A percentile compares a stretch with the other conserved stretches of the same genome.
phyloP scores from a whole-genome alignment of 164 flowering plant species.

The Macadamia tetraphylla region DNA sequence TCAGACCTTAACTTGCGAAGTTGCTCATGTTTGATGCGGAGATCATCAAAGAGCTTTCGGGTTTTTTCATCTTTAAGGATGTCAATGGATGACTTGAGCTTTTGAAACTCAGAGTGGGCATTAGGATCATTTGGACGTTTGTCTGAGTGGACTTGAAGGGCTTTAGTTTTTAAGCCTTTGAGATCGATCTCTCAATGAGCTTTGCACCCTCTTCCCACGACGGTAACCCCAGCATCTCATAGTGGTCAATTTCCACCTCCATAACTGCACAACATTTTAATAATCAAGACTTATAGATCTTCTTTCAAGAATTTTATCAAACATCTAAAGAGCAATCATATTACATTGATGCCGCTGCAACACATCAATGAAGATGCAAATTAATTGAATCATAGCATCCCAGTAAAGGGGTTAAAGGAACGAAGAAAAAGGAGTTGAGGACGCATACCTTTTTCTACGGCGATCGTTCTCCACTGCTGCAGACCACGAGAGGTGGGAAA shows the following conservation, averaged over 20 bases:
- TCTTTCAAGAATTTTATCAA: no score
- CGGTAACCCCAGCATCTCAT: slow-evolving; percentile 61
- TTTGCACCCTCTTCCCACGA: slow-evolving; percentile 83
- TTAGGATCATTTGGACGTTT: slow-evolving; percentile 71
- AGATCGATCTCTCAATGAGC: slow-evolving; percentile 54
- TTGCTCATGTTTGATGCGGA: slow-evolving; percentile 49
- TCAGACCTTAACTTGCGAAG: slow-evolving; percentile 67
- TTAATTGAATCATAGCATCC: no score
- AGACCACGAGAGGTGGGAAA: no score
- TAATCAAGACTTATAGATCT: no score
- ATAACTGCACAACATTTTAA: slow-evolving; percentile 5
- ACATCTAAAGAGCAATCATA: background rate
- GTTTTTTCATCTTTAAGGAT: slow-evolving; percentile 67
- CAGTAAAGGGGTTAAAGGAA: no score
- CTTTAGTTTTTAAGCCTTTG: slow-evolving; percentile 67
- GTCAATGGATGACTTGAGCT: slow-evolving; percentile 61
- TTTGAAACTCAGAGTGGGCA: slow-evolving; percentile 59
- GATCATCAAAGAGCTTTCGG: slow-evolving; percentile 69
- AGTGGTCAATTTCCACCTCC: slow-evolving; percentile 59
- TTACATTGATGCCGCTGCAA: no score
- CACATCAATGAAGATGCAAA: no score
- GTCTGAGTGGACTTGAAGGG: slow-evolving; percentile 73
- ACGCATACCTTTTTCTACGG: no score
- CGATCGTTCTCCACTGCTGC: no score
- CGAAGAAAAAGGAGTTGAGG: no score